A percentile compares a stretch with the other conserved stretches of the same genome.
These are phyloP conservation scores for Boletus bicolor DNA, from an alignment of 768 basidiomycete genomes.

Conservation along the genomic window DNA sequence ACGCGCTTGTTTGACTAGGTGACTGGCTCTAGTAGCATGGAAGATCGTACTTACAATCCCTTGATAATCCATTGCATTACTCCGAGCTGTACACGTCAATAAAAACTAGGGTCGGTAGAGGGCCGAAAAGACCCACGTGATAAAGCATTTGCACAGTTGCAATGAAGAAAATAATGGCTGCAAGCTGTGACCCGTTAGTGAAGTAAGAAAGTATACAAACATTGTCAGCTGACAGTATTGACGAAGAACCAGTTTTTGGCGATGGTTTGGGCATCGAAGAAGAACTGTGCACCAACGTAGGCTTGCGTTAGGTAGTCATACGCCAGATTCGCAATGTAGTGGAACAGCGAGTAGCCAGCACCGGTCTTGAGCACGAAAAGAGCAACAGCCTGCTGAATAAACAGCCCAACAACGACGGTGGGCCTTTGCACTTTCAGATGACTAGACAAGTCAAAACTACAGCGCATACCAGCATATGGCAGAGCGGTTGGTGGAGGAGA, in stretches of 20 bases:
- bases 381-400: conserved; percentile 82
- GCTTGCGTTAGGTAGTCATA: conserved; percentile 75
- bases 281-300: conserved; percentile 71
- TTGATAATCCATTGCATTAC: conserved; percentile 94
- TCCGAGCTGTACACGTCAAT: conserved; percentile 44
- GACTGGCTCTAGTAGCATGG: background rate
- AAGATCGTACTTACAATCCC: conserved; percentile 56
- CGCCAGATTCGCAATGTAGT: conserved; percentile 76
- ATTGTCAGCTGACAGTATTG: conserved; percentile 51
- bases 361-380: conserved; percentile 84
- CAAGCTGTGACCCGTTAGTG: conserved; percentile 42
- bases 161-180: conserved; percentile 90
- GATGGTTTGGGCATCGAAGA: conserved; percentile 69
- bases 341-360: conserved; percentile 83
- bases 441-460: background rate
- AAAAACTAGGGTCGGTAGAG: background rate
- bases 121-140: conserved; percentile 40
- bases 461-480: conserved; percentile 65
- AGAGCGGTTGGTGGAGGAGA: conserved; percentile 58
- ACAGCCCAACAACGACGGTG: conserved; percentile 84
- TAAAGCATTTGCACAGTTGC: conserved; percentile 91
- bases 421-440: conserved; percentile 45
- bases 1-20: conserved; percentile 50
- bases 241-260: conserved; percentile 82
- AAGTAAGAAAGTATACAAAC: conserved; percentile 9